These are phyloP conservation scores for Nicotiana otophora DNA, from an alignment of 257 asterid genomes.

Conservation along the genomic window DNA sequence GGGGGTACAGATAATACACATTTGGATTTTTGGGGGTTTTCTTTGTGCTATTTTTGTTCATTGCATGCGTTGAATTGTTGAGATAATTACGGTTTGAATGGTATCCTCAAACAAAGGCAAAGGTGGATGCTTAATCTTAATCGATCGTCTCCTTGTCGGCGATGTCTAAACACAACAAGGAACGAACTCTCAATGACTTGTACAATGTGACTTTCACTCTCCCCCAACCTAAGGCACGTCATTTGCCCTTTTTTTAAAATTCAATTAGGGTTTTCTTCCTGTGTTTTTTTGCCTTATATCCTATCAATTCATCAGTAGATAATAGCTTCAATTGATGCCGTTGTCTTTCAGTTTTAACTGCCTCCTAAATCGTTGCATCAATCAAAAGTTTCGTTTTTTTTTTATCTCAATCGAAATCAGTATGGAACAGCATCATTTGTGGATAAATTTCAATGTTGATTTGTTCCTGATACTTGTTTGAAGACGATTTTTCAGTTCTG, in stretches of 20 bases:
- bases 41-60: not conserved
- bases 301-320: not conserved
- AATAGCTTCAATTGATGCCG: not conserved
- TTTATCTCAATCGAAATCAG: not conserved
- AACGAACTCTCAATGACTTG: conserved; percentile 44
- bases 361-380: not conserved
- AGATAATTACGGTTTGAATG: conserved; percentile 10
- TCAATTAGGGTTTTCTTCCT: conserved; percentile 39
- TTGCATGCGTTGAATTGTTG: conserved; percentile 10
- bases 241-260: not conserved
- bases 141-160: conserved; percentile 24
- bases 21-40: not conserved
- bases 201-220: conserved; percentile 49
- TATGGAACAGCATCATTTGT: not conserved
- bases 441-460: conserved; percentile 1
- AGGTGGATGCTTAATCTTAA: conserved; percentile 39
- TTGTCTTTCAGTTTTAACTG: not conserved
- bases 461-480: conserved; percentile 3
- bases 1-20: not conserved
- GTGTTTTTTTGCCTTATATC: not conserved
- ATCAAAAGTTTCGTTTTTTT: not conserved
- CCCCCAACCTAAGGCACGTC: conserved; percentile 50
- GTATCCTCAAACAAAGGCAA: not conserved
- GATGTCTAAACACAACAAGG: conserved; percentile 49
- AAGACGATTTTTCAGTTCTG: not conserved